phyloP scores from a whole-genome alignment of 768 basidiomycete species.

The Melanogaster broomeanus region DNA sequence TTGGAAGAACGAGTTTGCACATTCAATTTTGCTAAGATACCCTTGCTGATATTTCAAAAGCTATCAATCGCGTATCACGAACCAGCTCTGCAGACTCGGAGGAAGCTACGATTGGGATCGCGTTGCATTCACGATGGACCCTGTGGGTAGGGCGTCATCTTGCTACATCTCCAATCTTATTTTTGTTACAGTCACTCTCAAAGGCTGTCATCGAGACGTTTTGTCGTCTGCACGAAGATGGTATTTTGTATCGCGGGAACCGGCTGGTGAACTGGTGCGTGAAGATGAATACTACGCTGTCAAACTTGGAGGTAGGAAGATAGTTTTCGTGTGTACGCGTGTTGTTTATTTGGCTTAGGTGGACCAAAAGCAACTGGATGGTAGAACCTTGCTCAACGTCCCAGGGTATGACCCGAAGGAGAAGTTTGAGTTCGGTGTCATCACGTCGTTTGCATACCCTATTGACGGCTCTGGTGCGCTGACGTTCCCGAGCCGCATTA shows the following conservation, averaged over 20 bases:
- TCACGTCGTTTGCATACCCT: conserved; percentile 94
- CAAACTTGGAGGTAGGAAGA: conserved; percentile 86
- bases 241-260: conserved; percentile 92
- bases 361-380: conserved; percentile 86
- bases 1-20: conserved; percentile 93
- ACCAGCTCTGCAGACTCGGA: conserved; percentile 85
- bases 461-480: conserved; percentile 79
- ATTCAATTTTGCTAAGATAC: not conserved
- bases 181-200: conserved; percentile 55
- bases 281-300: conserved; percentile 91
- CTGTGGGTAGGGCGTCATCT: conserved; percentile 45
- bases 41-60: conserved; percentile 38
- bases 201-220: conserved; percentile 92
- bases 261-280: conserved; percentile 99
- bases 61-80: conserved; percentile 91
- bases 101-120: conserved; percentile 95
- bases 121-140: conserved; percentile 94
- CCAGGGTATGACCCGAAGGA: conserved; percentile 97
- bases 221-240: conserved; percentile 87
- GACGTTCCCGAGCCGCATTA: not conserved
- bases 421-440: conserved; percentile 94
- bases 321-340: not conserved
- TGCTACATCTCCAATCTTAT: not conserved
- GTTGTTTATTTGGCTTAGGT: conserved; percentile 50
- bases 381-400: conserved; percentile 83